Evolutionary conservation across 23 red algal species (phyloP), one percentile per base, ranked within the genome.

Genomic region (Gracilaria vermiculophylla): DNA sequence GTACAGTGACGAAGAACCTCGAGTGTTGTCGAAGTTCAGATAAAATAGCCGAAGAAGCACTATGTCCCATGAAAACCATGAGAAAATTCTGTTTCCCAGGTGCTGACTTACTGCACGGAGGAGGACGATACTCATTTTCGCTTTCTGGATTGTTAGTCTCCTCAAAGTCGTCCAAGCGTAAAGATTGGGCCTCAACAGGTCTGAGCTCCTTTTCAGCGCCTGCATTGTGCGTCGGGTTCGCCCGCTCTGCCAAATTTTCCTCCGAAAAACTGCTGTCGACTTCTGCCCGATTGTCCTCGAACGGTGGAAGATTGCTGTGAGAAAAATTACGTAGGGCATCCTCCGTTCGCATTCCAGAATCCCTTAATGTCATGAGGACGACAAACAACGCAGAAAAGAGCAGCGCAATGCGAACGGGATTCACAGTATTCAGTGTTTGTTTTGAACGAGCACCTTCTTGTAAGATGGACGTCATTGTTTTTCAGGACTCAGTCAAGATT

Each of bases 31-130:
- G 43, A 2, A 92, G 77, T 76, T 92, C 62, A 24, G 88, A 92
- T 40, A 92, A 45, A 56, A 92, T 76, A n/a, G 88, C 88, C 31
- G 88, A 83, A 65, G 74, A 81, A 62, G 69, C 88, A 37, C 73
- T 74, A 36, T 92, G 88, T 41, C 78, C 88, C 88, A 84, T 92
- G 51, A 92, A 83, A 31, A 92, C 80, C 51, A 92, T 61, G 4
- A 92, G 34, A 53, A 90, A 90, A 75, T 73, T 73, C 28, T 73
- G 67, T n/a, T 47, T 42, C 9, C 67, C 67, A 7, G 67, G 67
- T 24, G 2, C 20, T 45, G 67, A 73, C 11, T 73, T n/a, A 1
- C 6, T 73, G 67, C 67, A 73, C 20, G 67, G 67, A 33, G 67
- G 67, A 28, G 67, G 67, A 13, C 37, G 67, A 73, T 45, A 73